A percentile compares a stretch with the other conserved stretches of the same genome.
These are phyloP conservation scores for Triticum aestivum DNA, from an alignment of 176 grass and related monocot genomes.

Conservation along the genomic window IWGSC_CS_RefSeq_v2.1 NC_057801.1:388374692-388375191, in stretches of 20 bases:
- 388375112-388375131: too few species aligned
- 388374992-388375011: too few species aligned
- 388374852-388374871: neutral
- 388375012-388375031: too few species aligned
- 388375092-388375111: neutral
- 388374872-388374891: neutral
- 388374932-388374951: neutral
- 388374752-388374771: neutral
- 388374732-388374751: neutral
- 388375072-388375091: neutral
- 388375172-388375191: too few species aligned
- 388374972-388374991: too few species aligned
- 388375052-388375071: neutral
- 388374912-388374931: neutral
- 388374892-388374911: too few species aligned
- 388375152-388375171: too few species aligned
- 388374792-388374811: neutral
- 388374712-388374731: neutral
- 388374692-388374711: neutral
- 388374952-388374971: neutral
- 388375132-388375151: too few species aligned
- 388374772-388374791: neutral
- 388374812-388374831: neutral
- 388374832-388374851: neutral
- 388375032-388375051: neutral